Evolutionary conservation across 768 basidiomycete genomes (phyloP), one percentile per base, ranked within the genome.

Genomic region (Russula sp.): DNA sequence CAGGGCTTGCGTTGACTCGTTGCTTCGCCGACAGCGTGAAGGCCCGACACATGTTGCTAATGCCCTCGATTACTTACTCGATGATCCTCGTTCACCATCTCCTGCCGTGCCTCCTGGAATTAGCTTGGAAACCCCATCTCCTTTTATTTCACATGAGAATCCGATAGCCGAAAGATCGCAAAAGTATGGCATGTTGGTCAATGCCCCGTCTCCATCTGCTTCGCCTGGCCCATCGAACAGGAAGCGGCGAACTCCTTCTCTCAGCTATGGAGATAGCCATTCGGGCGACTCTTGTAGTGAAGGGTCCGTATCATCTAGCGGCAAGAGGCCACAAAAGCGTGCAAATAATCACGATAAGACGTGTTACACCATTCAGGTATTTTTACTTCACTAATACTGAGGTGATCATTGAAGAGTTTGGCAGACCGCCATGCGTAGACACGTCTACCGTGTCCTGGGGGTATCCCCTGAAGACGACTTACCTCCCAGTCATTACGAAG

Each of bases 341-440:
- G 72, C 69, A 22, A 87, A 81, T 66, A 84, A 86, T 57, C 87
- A 86, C 66, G 88, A 89, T 72, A 83, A 71, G 48, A 81, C 84
- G 13, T 84, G 83, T 73, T 76, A 87, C 44, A 90, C 87, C 0
- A 83, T 90, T 26, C 84, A 89, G 71, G 89, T 87, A 73, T 67
- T 36, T 42, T 14, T 30, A 77, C 72, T 14, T 34, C 51, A 18
- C 48, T 42, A 8, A 9, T 40, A 28, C 18, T n/a, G 50, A 22
- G 51, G 22, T 53, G 20, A 20, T 26, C 42, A 18, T n/a, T 59
- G 55, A 63, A 49, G 40, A 28, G 9, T 11, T 53, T 28, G 42
- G 22, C 70, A 90, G 89, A 83, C 87, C 67, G 89, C 88, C 1
- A 84, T 90, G 79, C 85, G 88, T 14, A 74, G 75, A 54, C 89